Evolutionary conservation across 2,329 filamentous ascomycete species (phyloP).

Genomic region (Fusarium staphyleae): DNA sequence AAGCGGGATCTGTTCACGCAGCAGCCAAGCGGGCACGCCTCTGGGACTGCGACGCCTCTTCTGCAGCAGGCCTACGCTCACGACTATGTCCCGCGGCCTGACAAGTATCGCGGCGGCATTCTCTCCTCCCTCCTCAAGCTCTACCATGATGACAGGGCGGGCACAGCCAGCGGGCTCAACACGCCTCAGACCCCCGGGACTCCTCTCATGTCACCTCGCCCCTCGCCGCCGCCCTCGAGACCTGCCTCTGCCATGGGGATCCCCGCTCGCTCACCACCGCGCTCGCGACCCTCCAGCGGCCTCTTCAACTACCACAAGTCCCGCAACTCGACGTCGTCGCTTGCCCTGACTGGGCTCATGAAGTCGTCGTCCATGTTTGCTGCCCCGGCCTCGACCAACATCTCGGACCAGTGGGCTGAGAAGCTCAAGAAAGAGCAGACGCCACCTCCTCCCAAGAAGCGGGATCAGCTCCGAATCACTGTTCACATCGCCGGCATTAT

Average conservation of each 20-base stretch:
- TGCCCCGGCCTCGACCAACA: constrained; percentile 54
- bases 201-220: constrained; percentile 51
- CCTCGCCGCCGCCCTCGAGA: constrained; percentile 52
- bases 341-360: constrained; percentile 59
- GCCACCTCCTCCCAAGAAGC: constrained; percentile 46
- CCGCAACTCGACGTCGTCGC: constrained; percentile 52
- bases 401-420: constrained; percentile 54
- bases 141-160: constrained; percentile 60
- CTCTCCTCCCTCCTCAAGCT: constrained; percentile 76
- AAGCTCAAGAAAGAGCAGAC: constrained; percentile 51
- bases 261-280: constrained; percentile 41
- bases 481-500: constrained; percentile 73
- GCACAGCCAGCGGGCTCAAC: constrained; percentile 49
- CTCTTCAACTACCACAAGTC: constrained; percentile 53
- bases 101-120: constrained; percentile 75
- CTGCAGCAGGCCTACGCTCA: constrained; percentile 58
- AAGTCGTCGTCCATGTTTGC: constrained; percentile 62
- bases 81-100: constrained; percentile 70
- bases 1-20: constrained; percentile 45
- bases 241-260: constrained; percentile 49
- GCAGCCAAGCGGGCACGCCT: constrained; percentile 37
- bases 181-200: constrained; percentile 51
- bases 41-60: constrained; percentile 49
- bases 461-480: constrained; percentile 55
- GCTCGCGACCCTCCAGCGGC: constrained; percentile 48